phyloP scores from a whole-genome alignment of 2,329 filamentous ascomycete genomes.

The Juglanconis oblonga region DNA sequence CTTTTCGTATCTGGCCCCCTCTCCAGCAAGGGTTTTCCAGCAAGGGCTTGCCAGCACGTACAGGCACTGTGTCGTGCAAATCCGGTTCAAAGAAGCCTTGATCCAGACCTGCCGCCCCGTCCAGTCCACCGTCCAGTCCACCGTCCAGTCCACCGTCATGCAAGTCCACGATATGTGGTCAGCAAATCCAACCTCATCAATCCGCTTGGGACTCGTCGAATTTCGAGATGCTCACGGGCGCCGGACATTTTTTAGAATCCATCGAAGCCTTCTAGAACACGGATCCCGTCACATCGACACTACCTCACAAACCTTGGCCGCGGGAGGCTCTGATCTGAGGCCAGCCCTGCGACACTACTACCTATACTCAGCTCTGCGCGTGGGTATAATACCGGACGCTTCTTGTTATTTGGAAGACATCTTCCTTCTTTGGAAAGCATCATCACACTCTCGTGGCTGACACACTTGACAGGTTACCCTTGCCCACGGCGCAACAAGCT shows the following conservation, averaged over 20 bases:
- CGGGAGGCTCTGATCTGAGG: neutral
- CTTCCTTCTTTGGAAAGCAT: too few species aligned
- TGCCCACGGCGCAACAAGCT: too few species aligned
- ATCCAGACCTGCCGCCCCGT: neutral
- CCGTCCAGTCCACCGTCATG: neutral
- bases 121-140: neutral
- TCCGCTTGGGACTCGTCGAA: neutral
- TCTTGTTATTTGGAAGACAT: too few species aligned
- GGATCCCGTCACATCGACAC: slow-evolving; percentile 2
- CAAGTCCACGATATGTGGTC: neutral
- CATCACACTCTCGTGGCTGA: too few species aligned
- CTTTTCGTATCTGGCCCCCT: neutral
- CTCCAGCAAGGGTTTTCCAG: neutral
- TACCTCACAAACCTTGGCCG: neutral
- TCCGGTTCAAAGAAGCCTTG: neutral
- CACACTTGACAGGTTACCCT: too few species aligned
- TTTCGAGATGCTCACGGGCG: neutral
- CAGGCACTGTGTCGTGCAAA: neutral
- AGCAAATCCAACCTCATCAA: slow-evolving; percentile 11
- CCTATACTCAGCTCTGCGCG: neutral
- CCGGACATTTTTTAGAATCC: neutral
- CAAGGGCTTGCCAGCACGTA: too few species aligned
- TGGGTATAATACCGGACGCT: neutral
- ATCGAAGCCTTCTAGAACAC: slow-evolving; percentile 6
- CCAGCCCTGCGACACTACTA: neutral